Evolutionary conservation across 1,284 basidiomycete species (phyloP), one percentile per base, ranked within the genome.

Genomic region (Singerocomus inundabilis): DNA sequence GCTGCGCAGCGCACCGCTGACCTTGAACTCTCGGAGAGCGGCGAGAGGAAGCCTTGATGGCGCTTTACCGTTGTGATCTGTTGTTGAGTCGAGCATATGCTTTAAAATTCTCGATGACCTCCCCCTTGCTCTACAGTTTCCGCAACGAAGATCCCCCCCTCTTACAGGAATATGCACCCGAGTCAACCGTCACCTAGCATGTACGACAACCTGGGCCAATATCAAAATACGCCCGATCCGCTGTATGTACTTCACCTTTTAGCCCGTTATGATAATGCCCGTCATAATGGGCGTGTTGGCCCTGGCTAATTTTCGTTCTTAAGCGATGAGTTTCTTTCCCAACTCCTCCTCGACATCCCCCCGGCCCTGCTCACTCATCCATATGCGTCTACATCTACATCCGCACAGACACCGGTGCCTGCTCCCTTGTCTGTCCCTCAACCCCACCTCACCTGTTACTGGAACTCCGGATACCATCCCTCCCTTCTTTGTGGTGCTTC

Each of bases 311-410:
- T n/a, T 36, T 40, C 21, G 5, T 21, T 26, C 2, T 15, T 8
- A 42, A 60, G 58, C 0, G 59, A 64, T 4, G 61, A 51, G 34
- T 47, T 64, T 11, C 45, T 60, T 21, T 40, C 51, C 5, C 59
- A 43, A 5, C 10, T 62, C n/a, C 38, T 48, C 24, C 8, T 8
- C 6, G 49, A 46, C 16, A 4, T 31, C 4, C 42, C 58, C 4
- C 5, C 31, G n/a, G 7, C 21, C 32, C 11, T 15, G 4, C 16
- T 29, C 9, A 7, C 21, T 12, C 32, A n/a, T 8, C 6, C n/a
- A 15, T 10, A 26, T 24, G 3, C 32, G 29, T 39, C 18, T 38
- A 5, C 37, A 9, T 10, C 33, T 2, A 15, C 31, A 11, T 4
- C 12, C 1, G 12, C 33, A 16, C 7, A 16, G 1, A 8, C 32